These are phyloP conservation scores for Didymella keratinophila DNA, from an alignment of 2,329 filamentous ascomycete genomes.

Conservation along the genomic window DNA sequence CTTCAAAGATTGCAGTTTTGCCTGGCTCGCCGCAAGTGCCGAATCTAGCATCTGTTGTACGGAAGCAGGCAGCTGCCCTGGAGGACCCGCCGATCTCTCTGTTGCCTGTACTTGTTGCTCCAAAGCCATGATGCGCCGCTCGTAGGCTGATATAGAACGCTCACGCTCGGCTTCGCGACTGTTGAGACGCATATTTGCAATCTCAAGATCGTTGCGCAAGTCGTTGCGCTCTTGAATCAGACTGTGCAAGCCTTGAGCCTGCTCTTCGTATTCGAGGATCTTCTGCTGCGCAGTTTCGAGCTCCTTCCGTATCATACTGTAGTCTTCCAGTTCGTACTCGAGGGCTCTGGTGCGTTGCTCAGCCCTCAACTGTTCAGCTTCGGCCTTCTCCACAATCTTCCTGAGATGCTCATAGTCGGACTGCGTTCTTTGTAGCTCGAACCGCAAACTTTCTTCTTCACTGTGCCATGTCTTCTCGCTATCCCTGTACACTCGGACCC, in stretches of 20 bases:
- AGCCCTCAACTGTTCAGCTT: constrained; percentile 66
- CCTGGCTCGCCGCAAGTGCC: constrained; percentile 56
- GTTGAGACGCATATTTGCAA: constrained; percentile 65
- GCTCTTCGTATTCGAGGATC: constrained; percentile 40
- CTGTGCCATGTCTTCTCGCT: constrained; percentile 71
- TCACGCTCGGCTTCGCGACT: constrained; percentile 61
- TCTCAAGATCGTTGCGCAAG: constrained; percentile 66
- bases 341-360: constrained; percentile 64
- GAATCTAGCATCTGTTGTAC: constrained; percentile 59
- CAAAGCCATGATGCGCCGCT: constrained; percentile 58
- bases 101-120: constrained; percentile 46
- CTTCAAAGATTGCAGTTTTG: constrained; percentile 59
- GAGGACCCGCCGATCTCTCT: constrained; percentile 34
- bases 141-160: constrained; percentile 56
- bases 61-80: constrained; percentile 48
- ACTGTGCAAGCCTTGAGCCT: constrained; percentile 56
- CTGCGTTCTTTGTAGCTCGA: constrained; percentile 65
- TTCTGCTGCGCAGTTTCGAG: constrained; percentile 47
- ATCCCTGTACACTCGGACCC: constrained; percentile 71
- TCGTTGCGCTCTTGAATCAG: constrained; percentile 66
- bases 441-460: constrained; percentile 65
- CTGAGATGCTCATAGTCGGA: constrained; percentile 71
- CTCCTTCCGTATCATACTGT: constrained; percentile 53
- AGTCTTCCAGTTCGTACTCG: constrained; percentile 70
- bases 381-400: constrained; percentile 70